A percentile compares a stretch with the other conserved stretches of the same genome.
Evolutionary conservation across 1,284 basidiomycete genomes (phyloP).

Genomic region (Binderoboletus segoi): DNA sequence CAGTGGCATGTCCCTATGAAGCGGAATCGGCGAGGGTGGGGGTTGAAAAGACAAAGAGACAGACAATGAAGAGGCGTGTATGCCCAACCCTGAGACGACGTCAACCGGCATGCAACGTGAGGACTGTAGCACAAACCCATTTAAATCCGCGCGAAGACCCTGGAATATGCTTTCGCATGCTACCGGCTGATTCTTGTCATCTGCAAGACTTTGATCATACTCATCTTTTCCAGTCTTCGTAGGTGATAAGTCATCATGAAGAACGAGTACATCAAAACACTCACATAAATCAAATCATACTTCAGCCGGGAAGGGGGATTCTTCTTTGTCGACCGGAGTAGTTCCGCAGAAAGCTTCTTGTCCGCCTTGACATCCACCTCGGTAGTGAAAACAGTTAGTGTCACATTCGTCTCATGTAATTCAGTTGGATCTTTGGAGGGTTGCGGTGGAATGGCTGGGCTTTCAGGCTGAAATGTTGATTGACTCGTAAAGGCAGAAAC

Average conservation of each 20-base stretch:
- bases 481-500: constrained; percentile 63
- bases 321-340: constrained; percentile 95
- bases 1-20: constrained; percentile 74
- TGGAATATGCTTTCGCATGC: constrained; percentile 82
- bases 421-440: constrained; percentile 57
- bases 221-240: constrained; percentile 84
- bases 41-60: constrained; percentile 17
- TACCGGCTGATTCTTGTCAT: constrained; percentile 59
- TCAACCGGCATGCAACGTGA: constrained; percentile 12
- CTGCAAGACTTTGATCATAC: constrained; percentile 75
- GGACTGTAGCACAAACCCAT: constrained; percentile 54
- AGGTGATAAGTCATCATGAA: not conserved
- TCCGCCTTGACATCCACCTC: constrained; percentile 77
- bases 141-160: constrained; percentile 81
- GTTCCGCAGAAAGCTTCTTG: constrained; percentile 73
- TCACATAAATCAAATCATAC: constrained; percentile 86
- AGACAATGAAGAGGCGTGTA: constrained; percentile 78
- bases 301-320: constrained; percentile 80
- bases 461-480: constrained; percentile 33
- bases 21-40: not conserved
- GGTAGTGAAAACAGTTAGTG: constrained; percentile 83
- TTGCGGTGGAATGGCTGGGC: constrained; percentile 42
- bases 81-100: constrained; percentile 51
- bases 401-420: constrained; percentile 65
- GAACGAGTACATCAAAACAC: constrained; percentile 27